Evolutionary conservation across 208 protist genomes (phyloP).

Genomic region (Trypanosoma rangeli): DNA sequence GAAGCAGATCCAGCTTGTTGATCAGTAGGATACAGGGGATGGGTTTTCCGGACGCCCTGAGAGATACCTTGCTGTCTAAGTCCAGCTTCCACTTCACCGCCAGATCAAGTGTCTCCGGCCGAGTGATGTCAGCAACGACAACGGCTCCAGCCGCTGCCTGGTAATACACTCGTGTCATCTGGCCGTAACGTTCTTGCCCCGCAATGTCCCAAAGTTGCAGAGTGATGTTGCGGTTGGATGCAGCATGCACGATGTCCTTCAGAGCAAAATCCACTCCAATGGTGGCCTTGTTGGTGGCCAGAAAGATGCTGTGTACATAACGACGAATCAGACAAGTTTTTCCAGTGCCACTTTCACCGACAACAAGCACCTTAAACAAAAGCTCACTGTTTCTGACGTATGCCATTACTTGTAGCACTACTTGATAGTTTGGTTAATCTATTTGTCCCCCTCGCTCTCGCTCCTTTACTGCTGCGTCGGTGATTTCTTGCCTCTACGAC

Average conservation of each 20-base stretch:
- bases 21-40: slow-evolving; percentile 72
- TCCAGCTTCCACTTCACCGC: slow-evolving; percentile 82
- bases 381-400: slow-evolving; percentile 23
- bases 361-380: slow-evolving; percentile 49
- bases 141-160: slow-evolving; percentile 87
- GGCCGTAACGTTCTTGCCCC: slow-evolving; percentile 84
- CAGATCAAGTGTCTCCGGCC: slow-evolving; percentile 79
- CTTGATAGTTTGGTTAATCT: not conserved
- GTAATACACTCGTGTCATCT: slow-evolving; percentile 91
- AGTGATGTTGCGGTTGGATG: slow-evolving; percentile 51
- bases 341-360: slow-evolving; percentile 85
- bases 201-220: slow-evolving; percentile 91
- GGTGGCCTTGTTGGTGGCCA: slow-evolving; percentile 75
- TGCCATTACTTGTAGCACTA: not conserved
- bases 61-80: slow-evolving; percentile 64
- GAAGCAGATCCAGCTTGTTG: slow-evolving; percentile 82
- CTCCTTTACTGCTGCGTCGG: not conserved
- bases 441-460: slow-evolving; percentile 9
- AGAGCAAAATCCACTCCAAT: slow-evolving; percentile 85
- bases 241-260: slow-evolving; percentile 55
- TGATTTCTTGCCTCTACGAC: no score
- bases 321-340: slow-evolving; percentile 89
- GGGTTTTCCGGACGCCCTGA: slow-evolving; percentile 32
- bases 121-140: slow-evolving; percentile 97
- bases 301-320: slow-evolving; percentile 89